These are phyloP conservation scores for Neurospora intermedia DNA, from an alignment of 495 filamentous ascomycete genomes.

Conservation along the genomic window DNA sequence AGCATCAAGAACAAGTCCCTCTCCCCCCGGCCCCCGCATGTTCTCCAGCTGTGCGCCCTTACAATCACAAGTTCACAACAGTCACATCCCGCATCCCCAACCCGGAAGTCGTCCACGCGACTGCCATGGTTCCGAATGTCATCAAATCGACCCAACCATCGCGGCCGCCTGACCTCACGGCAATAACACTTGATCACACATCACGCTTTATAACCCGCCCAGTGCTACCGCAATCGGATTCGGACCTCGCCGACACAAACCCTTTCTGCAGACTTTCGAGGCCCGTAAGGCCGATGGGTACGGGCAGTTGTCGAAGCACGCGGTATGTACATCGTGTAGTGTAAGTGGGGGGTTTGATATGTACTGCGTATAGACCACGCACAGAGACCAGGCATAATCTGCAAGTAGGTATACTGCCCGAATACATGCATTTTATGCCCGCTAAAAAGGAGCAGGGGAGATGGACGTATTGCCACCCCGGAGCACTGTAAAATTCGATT, in stretches of 20 bases:
- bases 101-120: background rate
- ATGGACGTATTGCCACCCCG: no score
- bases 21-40: background rate
- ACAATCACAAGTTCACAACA: background rate
- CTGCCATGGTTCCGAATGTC: background rate
- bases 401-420: no score
- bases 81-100: background rate
- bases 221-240: background rate
- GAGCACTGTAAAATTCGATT: no score
- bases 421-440: no score
- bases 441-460: no score
- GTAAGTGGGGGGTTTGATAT: background rate
- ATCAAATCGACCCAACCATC: background rate
- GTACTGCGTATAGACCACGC: background rate
- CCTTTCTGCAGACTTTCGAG: background rate
- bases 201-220: background rate
- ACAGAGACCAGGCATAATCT: background rate
- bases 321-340: background rate
- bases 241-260: background rate
- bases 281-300: background rate
- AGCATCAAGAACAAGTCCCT: background rate
- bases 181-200: background rate
- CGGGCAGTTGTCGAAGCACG: background rate
- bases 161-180: background rate
- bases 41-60: background rate